Conservation (phyloP, 2,329 filamentous ascomycete species). For the Amauroascus verrucosus region DNA sequence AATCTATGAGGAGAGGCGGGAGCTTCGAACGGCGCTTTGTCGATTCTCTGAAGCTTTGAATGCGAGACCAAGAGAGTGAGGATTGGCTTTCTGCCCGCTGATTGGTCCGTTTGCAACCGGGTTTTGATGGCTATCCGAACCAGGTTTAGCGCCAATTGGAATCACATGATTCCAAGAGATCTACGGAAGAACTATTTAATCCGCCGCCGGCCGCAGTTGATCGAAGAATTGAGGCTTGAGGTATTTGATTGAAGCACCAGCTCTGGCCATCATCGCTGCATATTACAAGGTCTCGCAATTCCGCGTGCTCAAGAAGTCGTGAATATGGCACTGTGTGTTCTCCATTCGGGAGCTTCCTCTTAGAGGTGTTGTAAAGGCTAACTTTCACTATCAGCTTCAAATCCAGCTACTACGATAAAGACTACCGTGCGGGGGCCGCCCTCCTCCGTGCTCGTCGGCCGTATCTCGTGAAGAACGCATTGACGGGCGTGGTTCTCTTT, state of each 20-base stretch:
- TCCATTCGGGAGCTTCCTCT: neutral
- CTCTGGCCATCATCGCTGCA: neutral
- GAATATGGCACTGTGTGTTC: conserved; percentile 15
- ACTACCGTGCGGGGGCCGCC: conserved; percentile 74
- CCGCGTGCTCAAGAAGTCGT: neutral
- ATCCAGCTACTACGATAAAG: conserved; percentile 84
- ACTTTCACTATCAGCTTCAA: conserved; percentile 42
- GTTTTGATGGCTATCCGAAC: neutral
- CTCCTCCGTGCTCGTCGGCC: conserved; percentile 85
- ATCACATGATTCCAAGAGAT: neutral
- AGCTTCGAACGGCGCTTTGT: neutral
- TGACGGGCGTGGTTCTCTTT: conserved; percentile 67
- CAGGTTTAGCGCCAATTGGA: neutral
- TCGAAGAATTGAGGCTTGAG: neutral
- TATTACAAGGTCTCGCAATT: neutral
- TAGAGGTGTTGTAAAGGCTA: neutral
- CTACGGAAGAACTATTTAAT: neutral
- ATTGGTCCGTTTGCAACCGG: neutral
- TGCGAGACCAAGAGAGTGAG: neutral
- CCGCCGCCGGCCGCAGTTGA: neutral
- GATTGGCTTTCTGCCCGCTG: neutral
- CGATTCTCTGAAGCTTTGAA: neutral
- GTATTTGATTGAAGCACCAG: too few relatives aligned
- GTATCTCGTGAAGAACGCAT: conserved; percentile 79
- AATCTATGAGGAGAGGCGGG: neutral